These are phyloP conservation scores for Tulasnella sp. DNA, from an alignment of 768 basidiomycete species.

Conservation along the genomic window DNA sequence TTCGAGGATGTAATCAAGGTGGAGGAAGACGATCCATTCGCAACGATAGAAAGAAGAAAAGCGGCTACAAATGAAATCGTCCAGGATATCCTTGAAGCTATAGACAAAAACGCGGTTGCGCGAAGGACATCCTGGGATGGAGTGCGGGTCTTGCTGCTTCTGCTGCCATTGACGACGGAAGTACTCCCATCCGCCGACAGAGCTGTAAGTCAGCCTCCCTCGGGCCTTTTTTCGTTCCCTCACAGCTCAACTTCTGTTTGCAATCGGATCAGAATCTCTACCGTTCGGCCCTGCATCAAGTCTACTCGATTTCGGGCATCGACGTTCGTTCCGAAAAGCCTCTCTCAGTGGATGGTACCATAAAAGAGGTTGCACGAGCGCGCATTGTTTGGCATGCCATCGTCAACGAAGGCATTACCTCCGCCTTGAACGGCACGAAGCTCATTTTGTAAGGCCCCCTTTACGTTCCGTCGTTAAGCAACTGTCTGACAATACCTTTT, in stretches of 20 bases:
- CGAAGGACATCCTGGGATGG: constrained; percentile 83
- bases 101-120: constrained; percentile 72
- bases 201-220: not conserved
- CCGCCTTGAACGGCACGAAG: constrained; percentile 76
- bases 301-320: constrained; percentile 62
- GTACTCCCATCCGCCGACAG: not conserved
- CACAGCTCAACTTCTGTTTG: not conserved
- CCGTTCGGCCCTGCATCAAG: constrained; percentile 71
- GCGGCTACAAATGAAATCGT: constrained; percentile 59
- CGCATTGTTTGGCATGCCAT: constrained; percentile 86
- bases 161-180: constrained; percentile 58
- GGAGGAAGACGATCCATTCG: not conserved
- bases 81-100: constrained; percentile 64
- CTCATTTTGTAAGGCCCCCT: constrained; percentile 55
- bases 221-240: not conserved
- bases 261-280: constrained; percentile 49
- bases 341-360: constrained; percentile 28
- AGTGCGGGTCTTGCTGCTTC: constrained; percentile 64
- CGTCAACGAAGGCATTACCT: constrained; percentile 74
- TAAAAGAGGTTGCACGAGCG: constrained; percentile 54
- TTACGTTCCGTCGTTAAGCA: not conserved
- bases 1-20: not conserved
- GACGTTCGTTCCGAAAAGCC: constrained; percentile 37
- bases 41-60: constrained; percentile 37
- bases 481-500: not conserved